phyloP scores from a whole-genome alignment of 169 alveolate genomes.

The Cryptosporidium xiaoi region DNA sequence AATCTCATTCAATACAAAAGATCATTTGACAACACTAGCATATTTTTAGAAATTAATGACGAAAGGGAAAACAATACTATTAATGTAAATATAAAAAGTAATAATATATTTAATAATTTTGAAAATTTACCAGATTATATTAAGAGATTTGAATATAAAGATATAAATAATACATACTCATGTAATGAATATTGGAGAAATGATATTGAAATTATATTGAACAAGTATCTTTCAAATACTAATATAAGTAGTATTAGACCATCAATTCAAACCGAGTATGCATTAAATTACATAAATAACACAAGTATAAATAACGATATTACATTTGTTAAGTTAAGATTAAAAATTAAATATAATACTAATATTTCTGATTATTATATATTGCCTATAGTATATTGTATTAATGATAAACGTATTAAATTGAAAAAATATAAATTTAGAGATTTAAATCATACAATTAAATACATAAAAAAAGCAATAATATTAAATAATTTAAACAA shows the following conservation, averaged over 20 bases:
- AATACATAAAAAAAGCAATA: constrained; percentile 34
- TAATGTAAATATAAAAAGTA: background rate
- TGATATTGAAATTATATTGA: background rate
- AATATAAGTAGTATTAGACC: constrained; percentile 4
- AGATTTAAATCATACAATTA: constrained; percentile 52
- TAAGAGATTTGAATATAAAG: constrained; percentile 3
- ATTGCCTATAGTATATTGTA: constrained; percentile 23
- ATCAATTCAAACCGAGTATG: constrained; percentile 13
- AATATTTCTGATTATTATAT: background rate
- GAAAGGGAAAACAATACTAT: background rate
- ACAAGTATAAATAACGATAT: background rate
- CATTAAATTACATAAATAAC: background rate
- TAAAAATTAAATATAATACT: constrained; percentile 1
- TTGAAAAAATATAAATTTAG: constrained; percentile 10
- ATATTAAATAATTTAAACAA: background rate
- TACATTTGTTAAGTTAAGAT: constrained; percentile 18
- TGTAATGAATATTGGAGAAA: constrained; percentile 36
- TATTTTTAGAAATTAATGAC: background rate
- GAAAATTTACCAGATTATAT: background rate
- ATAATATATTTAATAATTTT: background rate
- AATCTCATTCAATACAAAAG: background rate
- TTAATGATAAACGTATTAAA: constrained; percentile 35
- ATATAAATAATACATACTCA: background rate
- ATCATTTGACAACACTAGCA: background rate
- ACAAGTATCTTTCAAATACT: background rate